Evolutionary conservation across 108 stramenopile species (phyloP), one percentile per base, ranked within the genome.

Genomic region (Cyclostephanos tholiformis): DNA sequence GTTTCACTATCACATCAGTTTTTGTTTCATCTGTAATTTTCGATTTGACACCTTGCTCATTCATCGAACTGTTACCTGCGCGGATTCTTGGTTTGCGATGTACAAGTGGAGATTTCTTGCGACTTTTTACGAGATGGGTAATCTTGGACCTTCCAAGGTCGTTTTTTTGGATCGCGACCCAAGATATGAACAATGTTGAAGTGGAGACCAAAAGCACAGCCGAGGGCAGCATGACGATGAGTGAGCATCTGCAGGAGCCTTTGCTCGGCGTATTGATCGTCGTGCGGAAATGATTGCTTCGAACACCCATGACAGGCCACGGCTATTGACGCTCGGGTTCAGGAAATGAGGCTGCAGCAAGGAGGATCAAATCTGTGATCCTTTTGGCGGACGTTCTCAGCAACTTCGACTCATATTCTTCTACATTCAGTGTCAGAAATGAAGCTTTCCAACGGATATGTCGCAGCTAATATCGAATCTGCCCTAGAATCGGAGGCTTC

Each of bases 171-270:
- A 60, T 39, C 19, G 35, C 59, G 39, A 60, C 3, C 59, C 59
- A 60, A 17, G 59, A 60, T 32, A 60, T 14, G 16, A 36, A 38
- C 32, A 60, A 39, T 38, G 59, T 39, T 60, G 36, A 39, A 36
- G 17, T 60, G 1, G 59, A 60, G 19, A 60, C 30, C 59, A 60
- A 60, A 8, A 60, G 14, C 35, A 38, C 30, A 17, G 35, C 32
- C 13, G 36, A 38, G 59, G 38, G 19, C 12, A 60, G 35, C n/a
- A 60, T 3, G 56, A 14, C 56, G 30, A 60, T 38, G 29, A 58
- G 27, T 30, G 35, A 19, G 14, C 59, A 60, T 60, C 59, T 60
- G 52, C 20, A 20, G 1, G 8, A 53, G 52, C 7, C 52, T 53
- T 53, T 53, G 20, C 23, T 22, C 6, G 20, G 4, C 52, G 6